Evolutionary conservation across 768 basidiomycete genomes (phyloP), one percentile per base, ranked within the genome.

Genomic region (Lactifluus hygrophoroides): DNA sequence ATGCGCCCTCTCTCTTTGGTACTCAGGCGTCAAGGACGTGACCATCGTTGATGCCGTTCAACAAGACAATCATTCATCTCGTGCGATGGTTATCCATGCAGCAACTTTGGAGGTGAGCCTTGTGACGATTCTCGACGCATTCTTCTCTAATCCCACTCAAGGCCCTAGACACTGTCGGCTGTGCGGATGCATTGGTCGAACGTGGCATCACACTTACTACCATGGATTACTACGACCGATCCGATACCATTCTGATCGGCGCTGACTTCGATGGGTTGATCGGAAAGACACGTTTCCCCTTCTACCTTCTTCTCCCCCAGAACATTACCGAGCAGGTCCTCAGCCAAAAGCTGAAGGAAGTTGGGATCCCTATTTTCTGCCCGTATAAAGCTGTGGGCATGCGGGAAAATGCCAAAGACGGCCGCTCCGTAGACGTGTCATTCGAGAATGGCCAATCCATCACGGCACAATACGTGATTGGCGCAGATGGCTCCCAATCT

Each of bases 401-500:
- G 53, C 69, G 66, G 52, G 60, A 63, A 7, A 73, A 69, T 44
- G 54, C 60, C 8, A 58, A 62, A n/a, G 67, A 74, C 32, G 10
- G 54, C 13, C 66, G 65, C 11, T 25, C 75, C 13, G 71, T 65
- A 7, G 71, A 77, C 14, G 78, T 77, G n/a, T 62, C 66, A 0
- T 80, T 82, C 60, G 77, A 80, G 30, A 71, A 73, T 45, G 80
- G 80, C 3, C 71, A 71, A 35, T 64, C 69, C 13, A 72, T 81
- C 37, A 71, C 66, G 3, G 66, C 80, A 14, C 73, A 71, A 34
- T 80, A 79, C 64, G 74, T 81, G 5, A 63, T 81, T 32, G 80
- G 77, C 23, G 79, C 80, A 5, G 80, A 83, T 63, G 80, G 81
- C 3, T 68, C 77, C 3, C 72, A 66, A 56, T 82, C 80, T 0